phyloP scores from a whole-genome alignment of 768 basidiomycete species.

The Pleurotus pulmonarius region DNA sequence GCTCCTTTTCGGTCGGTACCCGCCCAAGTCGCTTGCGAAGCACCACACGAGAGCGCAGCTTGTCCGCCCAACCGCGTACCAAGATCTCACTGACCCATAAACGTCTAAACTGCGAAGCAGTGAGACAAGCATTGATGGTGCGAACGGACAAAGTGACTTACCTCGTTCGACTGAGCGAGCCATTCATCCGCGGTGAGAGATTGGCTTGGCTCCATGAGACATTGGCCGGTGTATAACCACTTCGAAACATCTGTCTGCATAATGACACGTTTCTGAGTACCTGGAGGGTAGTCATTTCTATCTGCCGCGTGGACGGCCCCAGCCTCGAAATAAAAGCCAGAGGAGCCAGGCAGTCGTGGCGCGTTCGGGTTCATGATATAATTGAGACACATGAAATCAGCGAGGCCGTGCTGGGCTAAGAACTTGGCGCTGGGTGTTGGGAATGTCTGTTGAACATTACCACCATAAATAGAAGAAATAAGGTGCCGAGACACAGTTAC shows the following conservation, averaged over 20 bases:
- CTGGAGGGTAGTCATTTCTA: not conserved
- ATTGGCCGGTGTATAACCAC: constrained; percentile 30
- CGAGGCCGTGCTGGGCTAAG: constrained; percentile 21
- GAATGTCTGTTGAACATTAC: constrained; percentile 24
- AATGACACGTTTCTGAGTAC: not conserved
- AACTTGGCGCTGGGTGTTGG: constrained; percentile 17
- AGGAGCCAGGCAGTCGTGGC: constrained; percentile 29
- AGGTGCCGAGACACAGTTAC: constrained; percentile 24
- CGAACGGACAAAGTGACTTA: not conserved
- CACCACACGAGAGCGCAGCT: constrained; percentile 21
- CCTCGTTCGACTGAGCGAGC: constrained; percentile 10
- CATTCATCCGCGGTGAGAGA: constrained; percentile 24
- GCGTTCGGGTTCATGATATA: constrained; percentile 28
- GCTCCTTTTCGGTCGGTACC: constrained; percentile 22
- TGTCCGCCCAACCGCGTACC: constrained; percentile 22
- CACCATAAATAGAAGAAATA: constrained; percentile 29
- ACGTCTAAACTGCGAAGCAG: constrained; percentile 17
- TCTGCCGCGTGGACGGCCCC: not conserved
- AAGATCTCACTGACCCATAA: constrained; percentile 25
- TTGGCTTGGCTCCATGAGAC: constrained; percentile 9
- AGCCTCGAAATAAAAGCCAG: constrained; percentile 26
- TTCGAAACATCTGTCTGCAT: constrained; percentile 9
- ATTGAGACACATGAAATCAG: constrained; percentile 31
- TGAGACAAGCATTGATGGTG: too few species aligned
- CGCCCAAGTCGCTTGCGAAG: constrained; percentile 21